Conservation (phyloP, 148 eudicot genomes). For the Silene conica region DNA sequence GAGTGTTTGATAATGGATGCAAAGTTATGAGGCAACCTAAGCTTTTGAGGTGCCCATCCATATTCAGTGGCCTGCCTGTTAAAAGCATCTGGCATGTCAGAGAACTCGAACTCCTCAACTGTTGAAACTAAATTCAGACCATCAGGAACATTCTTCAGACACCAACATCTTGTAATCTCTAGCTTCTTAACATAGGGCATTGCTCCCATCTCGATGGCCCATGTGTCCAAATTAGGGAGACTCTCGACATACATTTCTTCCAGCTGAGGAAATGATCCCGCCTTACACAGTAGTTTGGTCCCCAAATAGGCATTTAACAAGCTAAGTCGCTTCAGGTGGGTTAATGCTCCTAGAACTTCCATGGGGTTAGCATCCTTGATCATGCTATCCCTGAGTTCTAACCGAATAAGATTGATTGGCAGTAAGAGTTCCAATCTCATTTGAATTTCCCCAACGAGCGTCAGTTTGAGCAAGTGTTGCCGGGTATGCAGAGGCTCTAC, state of each 20-base stretch:
- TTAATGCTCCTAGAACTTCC: conserved; percentile 15
- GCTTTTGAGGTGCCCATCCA: too few species aligned
- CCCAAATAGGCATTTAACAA: conserved; percentile 19
- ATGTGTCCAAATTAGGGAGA: not conserved
- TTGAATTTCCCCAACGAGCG: conserved; percentile 11
- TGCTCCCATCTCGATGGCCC: conserved; percentile 5
- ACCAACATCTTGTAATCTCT: conserved; percentile 11
- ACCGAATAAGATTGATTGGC: conserved; percentile 16
- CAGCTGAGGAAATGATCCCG: too few species aligned
- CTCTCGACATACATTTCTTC: too few species aligned
- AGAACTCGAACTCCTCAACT: conserved; percentile 15
- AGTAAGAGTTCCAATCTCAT: conserved; percentile 7
- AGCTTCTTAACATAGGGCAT: conserved; percentile 16
- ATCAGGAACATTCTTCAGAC: not conserved
- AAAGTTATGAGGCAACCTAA: too few species aligned
- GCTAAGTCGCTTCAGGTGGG: conserved; percentile 16
- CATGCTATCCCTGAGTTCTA: conserved; percentile 18
- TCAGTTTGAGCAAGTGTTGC: conserved; percentile 19
- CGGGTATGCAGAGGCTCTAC: conserved; percentile 13
- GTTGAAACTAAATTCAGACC: conserved; percentile 1
- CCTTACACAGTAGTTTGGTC: not conserved
- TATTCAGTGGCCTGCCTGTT: too few species aligned
- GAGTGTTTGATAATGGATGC: conserved; percentile 8
- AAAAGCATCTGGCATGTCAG: too few species aligned
- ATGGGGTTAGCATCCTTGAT: conserved; percentile 17